Conservation (phyloP, 176 grass and related monocot genomes). For the Oryza australiensis region DNA sequence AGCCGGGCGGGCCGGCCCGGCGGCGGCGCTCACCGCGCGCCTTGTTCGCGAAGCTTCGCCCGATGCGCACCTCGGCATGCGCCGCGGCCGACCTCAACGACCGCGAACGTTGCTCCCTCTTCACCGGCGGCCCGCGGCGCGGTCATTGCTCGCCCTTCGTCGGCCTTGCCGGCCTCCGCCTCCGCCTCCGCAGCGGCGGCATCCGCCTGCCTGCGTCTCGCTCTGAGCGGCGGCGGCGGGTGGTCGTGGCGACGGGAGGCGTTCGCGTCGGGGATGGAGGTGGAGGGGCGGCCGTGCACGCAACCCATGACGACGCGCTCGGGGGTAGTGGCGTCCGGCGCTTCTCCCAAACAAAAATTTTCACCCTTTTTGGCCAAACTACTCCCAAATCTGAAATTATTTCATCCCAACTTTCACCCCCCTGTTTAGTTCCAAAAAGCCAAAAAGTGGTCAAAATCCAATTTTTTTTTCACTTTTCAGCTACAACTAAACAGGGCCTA, state of each 20-base stretch:
- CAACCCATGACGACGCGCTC: slow-evolving; percentile 67
- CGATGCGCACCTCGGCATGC: slow-evolving; percentile 44
- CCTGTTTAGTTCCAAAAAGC: too few relatives aligned
- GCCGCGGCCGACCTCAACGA: slow-evolving; percentile 40
- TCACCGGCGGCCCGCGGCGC: slow-evolving; percentile 33
- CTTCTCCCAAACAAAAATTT: too few relatives aligned
- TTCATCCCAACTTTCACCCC: too few relatives aligned
- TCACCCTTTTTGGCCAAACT: too few relatives aligned
- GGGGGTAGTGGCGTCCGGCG: too few relatives aligned
- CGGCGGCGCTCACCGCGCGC: slow-evolving; percentile 74
- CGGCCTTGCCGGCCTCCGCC: background rate
- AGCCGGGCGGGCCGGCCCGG: slow-evolving; percentile 85
- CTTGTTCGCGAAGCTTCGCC: slow-evolving; percentile 70
- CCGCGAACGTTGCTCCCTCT: slow-evolving; percentile 42
- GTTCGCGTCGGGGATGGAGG: slow-evolving; percentile 28
- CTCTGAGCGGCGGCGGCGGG: background rate
- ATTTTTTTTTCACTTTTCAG: too few relatives aligned
- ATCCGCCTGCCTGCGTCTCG: slow-evolving; percentile 22
- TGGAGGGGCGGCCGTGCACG: slow-evolving; percentile 64
- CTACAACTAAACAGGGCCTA: too few relatives aligned
- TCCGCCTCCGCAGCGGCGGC: background rate
- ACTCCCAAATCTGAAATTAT: too few relatives aligned
- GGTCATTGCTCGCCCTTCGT: slow-evolving; percentile 36
- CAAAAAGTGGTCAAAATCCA: too few relatives aligned
- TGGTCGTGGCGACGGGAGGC: slow-evolving; percentile 26